Evolutionary conservation across 2,329 filamentous ascomycete genomes (phyloP), one percentile per base, ranked within the genome.

Genomic region (Sporothrix schenckii): DNA sequence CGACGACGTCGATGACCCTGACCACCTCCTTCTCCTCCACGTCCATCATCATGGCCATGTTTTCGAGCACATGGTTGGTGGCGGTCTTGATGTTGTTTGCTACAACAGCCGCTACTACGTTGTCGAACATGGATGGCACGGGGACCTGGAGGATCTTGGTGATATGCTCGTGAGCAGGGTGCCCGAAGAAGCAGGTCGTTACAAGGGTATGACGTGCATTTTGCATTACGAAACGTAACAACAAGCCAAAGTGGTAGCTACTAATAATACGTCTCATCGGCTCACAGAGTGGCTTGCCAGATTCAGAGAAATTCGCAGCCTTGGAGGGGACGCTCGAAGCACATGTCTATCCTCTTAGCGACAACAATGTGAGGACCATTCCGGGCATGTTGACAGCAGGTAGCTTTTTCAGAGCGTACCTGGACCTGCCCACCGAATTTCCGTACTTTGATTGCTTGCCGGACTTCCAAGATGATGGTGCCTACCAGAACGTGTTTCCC

Each of bases 21-120:
- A 50, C 49, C 9, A 34, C 7, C 34, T 34, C 34, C 34, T 6
- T 34, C 34, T 34, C 7, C 34, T 34, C 6, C 34, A 34, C 34
- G 34, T 34, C 34, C 34, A 34, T 34, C 7, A 34, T 34, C 34
- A 47, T 11, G 11, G 3, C 11, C 41, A 47, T 16, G 41, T 13
- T 16, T 47, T 47, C 41, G 11, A 2, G 2, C 41, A 47, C 41
- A 6, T 53, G 50, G 13, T 3, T 34, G 24, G 53, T 56, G 53
- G 53, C 27, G 56, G 58, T 16, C 66, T 69, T 0, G 14, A 61
- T 1, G 24, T 69, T 14, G 27, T 69, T 9, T 50, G 70, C 44
- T 60, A 52, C 21, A 50, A 56, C 10, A 19, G n/a, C 9, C 66
- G 70, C 27, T 71, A 71, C 44, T 69, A 69, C 44, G n/a, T 69